Evolutionary conservation across 2,329 filamentous ascomycete genomes (phyloP).

Genomic region (Pseudogymnoascus sp.): DNA sequence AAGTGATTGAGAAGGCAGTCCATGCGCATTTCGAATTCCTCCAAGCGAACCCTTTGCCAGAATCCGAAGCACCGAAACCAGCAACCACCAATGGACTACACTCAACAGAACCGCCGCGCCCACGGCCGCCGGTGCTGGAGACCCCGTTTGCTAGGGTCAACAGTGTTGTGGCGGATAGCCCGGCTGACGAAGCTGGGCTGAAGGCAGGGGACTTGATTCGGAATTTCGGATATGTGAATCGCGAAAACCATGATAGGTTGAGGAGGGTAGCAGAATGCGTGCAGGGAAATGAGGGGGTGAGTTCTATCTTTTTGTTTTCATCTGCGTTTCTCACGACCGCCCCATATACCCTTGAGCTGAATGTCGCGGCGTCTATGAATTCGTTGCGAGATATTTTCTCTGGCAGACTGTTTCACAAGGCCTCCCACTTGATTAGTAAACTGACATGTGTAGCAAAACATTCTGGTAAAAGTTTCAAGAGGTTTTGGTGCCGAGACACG

Average conservation of each 20-base stretch:
- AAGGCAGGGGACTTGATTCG: constrained; percentile 72
- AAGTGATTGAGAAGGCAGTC: constrained; percentile 70
- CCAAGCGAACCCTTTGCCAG: constrained; percentile 37
- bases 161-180: constrained; percentile 66
- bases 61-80: constrained; percentile 20
- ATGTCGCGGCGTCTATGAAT: neutral
- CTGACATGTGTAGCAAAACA: constrained; percentile 44
- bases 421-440: neutral
- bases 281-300: constrained; percentile 79
- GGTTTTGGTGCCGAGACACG: constrained; percentile 27
- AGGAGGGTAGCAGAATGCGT: constrained; percentile 83
- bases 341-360: constrained; percentile 9
- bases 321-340: neutral
- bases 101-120: constrained; percentile 29
- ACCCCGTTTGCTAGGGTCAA: constrained; percentile 84
- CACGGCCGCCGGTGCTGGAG: constrained; percentile 33
- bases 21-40: constrained; percentile 80
- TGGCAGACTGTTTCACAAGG: neutral
- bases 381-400: neutral
- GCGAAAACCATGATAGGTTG: constrained; percentile 76
- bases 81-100: constrained; percentile 20
- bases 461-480: constrained; percentile 59
- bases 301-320: constrained; percentile 30
- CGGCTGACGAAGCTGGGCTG: constrained; percentile 74
- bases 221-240: constrained; percentile 77